Conservation (phyloP, 192 early-diverging fungal species). For the Backusella liffmaniae region DNA sequence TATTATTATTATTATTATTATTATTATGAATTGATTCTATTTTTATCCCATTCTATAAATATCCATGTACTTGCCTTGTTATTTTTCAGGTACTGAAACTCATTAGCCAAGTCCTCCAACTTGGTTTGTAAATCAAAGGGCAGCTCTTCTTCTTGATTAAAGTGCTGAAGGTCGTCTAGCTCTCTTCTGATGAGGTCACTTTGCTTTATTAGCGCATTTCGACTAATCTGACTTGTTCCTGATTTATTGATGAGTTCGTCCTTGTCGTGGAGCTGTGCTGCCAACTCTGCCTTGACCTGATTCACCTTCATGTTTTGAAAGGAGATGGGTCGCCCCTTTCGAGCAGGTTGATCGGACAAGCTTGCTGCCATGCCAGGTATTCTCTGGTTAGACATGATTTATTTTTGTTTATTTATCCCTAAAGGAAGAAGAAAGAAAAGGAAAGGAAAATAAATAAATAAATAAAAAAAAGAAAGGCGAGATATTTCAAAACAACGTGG, state of each 20-base stretch:
- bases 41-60: neutral
- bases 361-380: conserved; percentile 14
- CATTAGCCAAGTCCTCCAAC: conserved; percentile 9
- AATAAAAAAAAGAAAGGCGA: neutral
- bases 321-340: conserved; percentile 13
- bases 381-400: conserved; percentile 1
- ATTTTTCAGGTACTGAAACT: conserved; percentile 11
- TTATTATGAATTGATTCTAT: neutral
- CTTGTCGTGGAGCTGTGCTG: conserved; percentile 14
- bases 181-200: neutral
- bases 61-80: neutral
- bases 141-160: neutral
- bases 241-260: conserved; percentile 4
- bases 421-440: neutral
- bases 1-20: neutral
- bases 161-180: neutral
- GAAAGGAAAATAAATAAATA: conserved; percentile 5
- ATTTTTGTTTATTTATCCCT: neutral
- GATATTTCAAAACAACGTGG: conserved; percentile 14
- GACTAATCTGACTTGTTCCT: conserved; percentile 12
- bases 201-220: conserved; percentile 18
- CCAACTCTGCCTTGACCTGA: conserved; percentile 21
- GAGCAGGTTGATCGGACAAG: conserved; percentile 3
- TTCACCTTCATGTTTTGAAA: conserved; percentile 22
- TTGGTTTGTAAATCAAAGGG: neutral